Base-by-base conservation (phyloP, 1,284 basidiomycete species). In the Ceratobasidium sp. region DNA sequence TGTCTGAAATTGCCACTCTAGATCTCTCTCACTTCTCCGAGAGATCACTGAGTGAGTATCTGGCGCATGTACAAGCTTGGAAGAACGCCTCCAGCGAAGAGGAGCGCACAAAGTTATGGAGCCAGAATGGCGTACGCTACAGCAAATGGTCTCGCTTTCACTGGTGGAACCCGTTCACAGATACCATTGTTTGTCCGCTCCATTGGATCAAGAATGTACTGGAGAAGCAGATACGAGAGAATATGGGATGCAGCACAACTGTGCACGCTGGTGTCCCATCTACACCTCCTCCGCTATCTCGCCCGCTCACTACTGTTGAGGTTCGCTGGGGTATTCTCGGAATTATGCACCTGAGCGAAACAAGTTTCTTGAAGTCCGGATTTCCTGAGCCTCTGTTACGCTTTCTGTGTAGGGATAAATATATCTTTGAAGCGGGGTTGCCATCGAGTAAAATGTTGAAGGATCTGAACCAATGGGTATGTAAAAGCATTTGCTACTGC, bases 161-260 rank as follows among this genome's bases (percentile, higher is more conserved):
- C 5, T 67, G 48, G 46, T 67, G 23, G 23, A 28, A 48, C 65
- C 3, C 42, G 23, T 23, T 15, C 20, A 50, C 26, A n/a, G 26
- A 56, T 9, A 26, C 65, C 1, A 15, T 15, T 1, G 13, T 67
- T 15, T 40, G 46, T 1, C 65, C 65, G 13, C 20, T 67, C 1
- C 65, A 67, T 44, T 66, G 64, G 62, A 23, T 26, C 4, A 64
- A 64, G 13, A 64, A 64, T 26, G 17, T 64, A 12, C 65, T 67
- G 6, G 44, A 67, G 17, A 64, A 67, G 13, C 65, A 67, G 26
- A 26, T 67, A 28, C 65, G 44, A 6, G 65, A 67, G 20, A 67
- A 67, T 15, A 67, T 67, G 65, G 65, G 65, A 12, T 48, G 46
- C 9, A 67, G 46, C 65, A 23, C 6, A 2, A 48, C 17, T 6